A percentile compares a stretch with the other conserved stretches of the same genome.
Conservation (phyloP, 78 protist species). For the Tieghemostelium lacteum region DNA sequence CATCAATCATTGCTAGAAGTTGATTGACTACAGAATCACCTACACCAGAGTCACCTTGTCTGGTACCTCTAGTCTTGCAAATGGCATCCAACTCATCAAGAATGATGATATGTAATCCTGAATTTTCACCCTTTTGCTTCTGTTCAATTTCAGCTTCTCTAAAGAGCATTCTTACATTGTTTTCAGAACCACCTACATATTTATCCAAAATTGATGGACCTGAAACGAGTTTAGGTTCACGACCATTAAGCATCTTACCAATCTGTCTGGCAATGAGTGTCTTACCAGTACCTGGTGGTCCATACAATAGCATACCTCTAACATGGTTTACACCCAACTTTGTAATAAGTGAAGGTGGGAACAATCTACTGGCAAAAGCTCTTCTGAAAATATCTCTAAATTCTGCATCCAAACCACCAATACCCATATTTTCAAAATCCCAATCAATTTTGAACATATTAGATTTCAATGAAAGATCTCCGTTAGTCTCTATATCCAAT, state of each 20-base stretch:
- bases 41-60: slow-evolving; percentile 91
- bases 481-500: slow-evolving; percentile 39
- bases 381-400: slow-evolving; percentile 96
- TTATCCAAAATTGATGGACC: slow-evolving; percentile 90
- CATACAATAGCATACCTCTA: slow-evolving; percentile 95
- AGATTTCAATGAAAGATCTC: not conserved
- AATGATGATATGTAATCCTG: slow-evolving; percentile 98
- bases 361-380: slow-evolving; percentile 98
- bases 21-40: slow-evolving; percentile 99
- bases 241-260: slow-evolving; percentile 98
- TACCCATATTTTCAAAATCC: slow-evolving; percentile 97
- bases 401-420: slow-evolving; percentile 97
- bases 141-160: slow-evolving; percentile 88
- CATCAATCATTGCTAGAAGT: slow-evolving; percentile 98
- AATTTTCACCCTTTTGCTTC: slow-evolving; percentile 91
- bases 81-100: slow-evolving; percentile 99
- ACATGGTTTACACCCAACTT: slow-evolving; percentile 97
- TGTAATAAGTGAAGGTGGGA: slow-evolving; percentile 91
- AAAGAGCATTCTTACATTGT: slow-evolving; percentile 97
- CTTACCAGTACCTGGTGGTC: slow-evolving; percentile 99
- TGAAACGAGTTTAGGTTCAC: slow-evolving; percentile 95
- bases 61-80: slow-evolving; percentile 94
- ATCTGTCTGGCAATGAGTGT: slow-evolving; percentile 99
- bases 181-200: slow-evolving; percentile 98
- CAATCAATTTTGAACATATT: slow-evolving; percentile 85